Percentiles rank a stretch among this genome's conserved stretches.
Conservation (phyloP, 73 alveolate species). For the Effrenium voratum region DNA sequence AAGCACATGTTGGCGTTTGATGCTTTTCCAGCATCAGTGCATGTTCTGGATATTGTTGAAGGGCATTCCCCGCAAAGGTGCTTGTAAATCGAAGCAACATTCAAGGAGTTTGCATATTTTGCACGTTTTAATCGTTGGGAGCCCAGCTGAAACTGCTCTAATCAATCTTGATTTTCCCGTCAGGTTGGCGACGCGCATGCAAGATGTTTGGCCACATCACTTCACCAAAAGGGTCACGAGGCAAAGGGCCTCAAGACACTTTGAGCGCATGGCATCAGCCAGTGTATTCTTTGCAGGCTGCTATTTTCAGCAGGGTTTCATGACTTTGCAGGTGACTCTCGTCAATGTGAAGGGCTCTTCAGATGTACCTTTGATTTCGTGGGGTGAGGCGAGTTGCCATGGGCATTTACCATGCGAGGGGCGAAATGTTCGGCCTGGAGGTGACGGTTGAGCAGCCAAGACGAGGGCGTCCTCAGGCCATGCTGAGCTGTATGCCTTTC, state of each 20-base stretch:
- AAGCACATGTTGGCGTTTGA: no score
- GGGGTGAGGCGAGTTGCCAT: conserved; percentile 25
- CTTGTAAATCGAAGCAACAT: no score
- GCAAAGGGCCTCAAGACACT: not conserved
- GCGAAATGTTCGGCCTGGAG: no score
- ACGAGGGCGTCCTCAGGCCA: no score
- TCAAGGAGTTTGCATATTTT: no score
- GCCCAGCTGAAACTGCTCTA: not conserved
- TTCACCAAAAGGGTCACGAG: conserved; percentile 15
- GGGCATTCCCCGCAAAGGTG: no score
- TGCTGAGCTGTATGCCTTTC: no score
- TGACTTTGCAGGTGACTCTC: not conserved
- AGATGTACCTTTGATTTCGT: not conserved
- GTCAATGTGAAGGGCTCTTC: not conserved
- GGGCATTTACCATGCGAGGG: no score
- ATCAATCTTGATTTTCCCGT: not conserved
- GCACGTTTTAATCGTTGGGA: not conserved
- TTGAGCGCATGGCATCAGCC: not conserved
- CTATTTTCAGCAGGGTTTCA: not conserved
- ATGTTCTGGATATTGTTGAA: no score
- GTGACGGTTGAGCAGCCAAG: no score
- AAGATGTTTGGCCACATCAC: conserved; percentile 9
- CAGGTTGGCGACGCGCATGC: conserved; percentile 29
- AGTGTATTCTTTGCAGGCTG: not conserved
- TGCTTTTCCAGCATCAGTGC: no score